Evolutionary conservation across 2,329 filamentous ascomycete genomes (phyloP).

Genomic region (Aspergillus sp.): DNA sequence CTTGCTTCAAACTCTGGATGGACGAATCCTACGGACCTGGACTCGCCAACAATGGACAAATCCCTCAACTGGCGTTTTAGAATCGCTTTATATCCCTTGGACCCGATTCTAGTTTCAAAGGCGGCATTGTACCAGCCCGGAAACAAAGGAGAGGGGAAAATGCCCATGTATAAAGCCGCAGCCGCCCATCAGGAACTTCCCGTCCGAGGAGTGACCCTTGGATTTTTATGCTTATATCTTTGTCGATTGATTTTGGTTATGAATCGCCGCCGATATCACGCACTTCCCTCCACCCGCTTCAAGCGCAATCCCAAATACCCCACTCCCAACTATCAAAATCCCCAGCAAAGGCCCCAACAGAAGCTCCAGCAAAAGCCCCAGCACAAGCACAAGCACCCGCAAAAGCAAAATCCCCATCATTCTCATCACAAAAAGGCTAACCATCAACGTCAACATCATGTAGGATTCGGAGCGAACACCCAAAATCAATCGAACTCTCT

Average conservation of each 20-base stretch:
- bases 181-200: neutral
- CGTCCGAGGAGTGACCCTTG: neutral
- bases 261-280: conserved; percentile 6
- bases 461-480: conserved; percentile 39
- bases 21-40: neutral
- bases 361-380: neutral
- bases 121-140: neutral
- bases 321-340: neutral
- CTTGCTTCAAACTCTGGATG: conserved; percentile 3
- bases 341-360: neutral
- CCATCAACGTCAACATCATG: conserved; percentile 7
- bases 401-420: neutral
- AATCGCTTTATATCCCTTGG: neutral
- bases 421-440: neutral
- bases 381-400: neutral
- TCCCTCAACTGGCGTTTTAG: neutral
- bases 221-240: conserved; percentile 1
- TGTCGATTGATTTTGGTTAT: conserved; percentile 6
- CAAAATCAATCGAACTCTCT: conserved; percentile 34
- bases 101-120: neutral
- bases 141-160: neutral
- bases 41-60: neutral
- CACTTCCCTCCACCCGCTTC: conserved; percentile 4
- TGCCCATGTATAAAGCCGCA: neutral
- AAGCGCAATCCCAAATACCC: neutral